Percentiles rank a stretch among this genome's conserved stretches.
phyloP scores from a whole-genome alignment of 139 green algal genomes.

The Ettlia oleoabundans region DNA sequence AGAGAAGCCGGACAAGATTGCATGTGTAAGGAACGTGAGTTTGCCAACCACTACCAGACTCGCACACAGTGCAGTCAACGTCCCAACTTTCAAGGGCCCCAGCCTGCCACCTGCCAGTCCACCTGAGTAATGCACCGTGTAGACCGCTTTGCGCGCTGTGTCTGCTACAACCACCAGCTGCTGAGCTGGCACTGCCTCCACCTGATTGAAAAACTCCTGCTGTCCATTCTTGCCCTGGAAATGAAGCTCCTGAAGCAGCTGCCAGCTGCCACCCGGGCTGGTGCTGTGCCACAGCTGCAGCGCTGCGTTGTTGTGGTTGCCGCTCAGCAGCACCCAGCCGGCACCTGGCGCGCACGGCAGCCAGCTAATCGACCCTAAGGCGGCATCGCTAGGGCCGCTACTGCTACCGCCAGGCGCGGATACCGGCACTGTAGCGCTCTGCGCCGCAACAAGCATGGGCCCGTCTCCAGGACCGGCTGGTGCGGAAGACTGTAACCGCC shows the following conservation, averaged over 20 bases:
- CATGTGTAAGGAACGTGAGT: too few relatives aligned
- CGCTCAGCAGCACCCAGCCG: conserved; percentile 56
- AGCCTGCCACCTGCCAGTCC: background rate
- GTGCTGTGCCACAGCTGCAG: conserved; percentile 60
- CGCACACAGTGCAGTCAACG: background rate
- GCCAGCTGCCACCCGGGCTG: background rate
- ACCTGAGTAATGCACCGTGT: conserved; percentile 66
- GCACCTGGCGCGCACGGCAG: conserved; percentile 3
- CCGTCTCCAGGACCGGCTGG: background rate
- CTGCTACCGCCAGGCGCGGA: background rate
- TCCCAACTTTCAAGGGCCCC: background rate
- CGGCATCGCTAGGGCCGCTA: background rate
- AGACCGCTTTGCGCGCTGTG: conserved; percentile 65
- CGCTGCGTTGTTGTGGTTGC: conserved; percentile 42
- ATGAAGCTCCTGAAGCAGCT: conserved; percentile 27
- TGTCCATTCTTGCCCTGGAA: conserved; percentile 22
- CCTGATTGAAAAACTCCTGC: conserved; percentile 61
- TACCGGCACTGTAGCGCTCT: background rate
- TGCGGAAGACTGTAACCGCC: conserved; percentile 41
- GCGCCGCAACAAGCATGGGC: conserved; percentile 34
- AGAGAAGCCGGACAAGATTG: background rate
- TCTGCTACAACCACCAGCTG: conserved; percentile 83
- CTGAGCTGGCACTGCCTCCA: conserved; percentile 46
- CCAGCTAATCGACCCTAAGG: conserved; percentile 7
- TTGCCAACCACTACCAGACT: too few relatives aligned